A percentile compares a stretch with the other conserved stretches of the same genome.
Conservation (phyloP, 1,284 basidiomycete genomes). For the Malassezia equina region DNA sequence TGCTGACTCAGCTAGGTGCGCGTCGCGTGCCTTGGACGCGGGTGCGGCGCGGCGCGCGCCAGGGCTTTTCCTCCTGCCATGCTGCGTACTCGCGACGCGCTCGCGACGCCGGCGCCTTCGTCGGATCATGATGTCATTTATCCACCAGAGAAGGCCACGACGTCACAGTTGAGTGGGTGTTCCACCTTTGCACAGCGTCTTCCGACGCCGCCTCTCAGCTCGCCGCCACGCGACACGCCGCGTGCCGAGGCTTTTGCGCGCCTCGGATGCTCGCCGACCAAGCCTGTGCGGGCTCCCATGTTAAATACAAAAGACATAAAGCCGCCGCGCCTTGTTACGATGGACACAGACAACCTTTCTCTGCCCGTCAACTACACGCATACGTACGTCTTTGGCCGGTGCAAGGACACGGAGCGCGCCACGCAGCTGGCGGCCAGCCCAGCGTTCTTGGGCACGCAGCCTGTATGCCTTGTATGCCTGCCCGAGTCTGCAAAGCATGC, state of each 20-base stretch:
- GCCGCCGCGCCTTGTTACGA: not conserved
- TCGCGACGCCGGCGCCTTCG: slow-evolving; percentile 16
- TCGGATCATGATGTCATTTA: slow-evolving; percentile 11
- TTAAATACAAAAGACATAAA: too few species aligned
- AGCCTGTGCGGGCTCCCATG: not conserved
- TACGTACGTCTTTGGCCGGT: slow-evolving; percentile 12
- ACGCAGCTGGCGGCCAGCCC: not conserved
- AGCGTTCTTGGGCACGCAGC: slow-evolving; percentile 23
- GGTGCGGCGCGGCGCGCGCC: not conserved
- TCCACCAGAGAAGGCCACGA: not conserved
- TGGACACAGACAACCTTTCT: not conserved
- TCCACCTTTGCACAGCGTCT: not conserved
- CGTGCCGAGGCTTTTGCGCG: not conserved
- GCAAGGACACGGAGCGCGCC: not conserved
- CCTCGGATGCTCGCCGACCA: not conserved
- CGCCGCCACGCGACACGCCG: not conserved
- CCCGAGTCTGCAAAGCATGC: slow-evolving; percentile 38
- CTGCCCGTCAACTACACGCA: slow-evolving; percentile 4
- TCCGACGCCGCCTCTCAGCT: not conserved
- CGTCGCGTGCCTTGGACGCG: slow-evolving; percentile 1
- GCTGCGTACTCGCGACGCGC: not conserved
- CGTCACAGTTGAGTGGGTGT: not conserved
- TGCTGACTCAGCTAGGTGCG: slow-evolving; percentile 7
- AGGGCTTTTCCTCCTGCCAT: slow-evolving; percentile 1
- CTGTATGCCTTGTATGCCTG: slow-evolving; percentile 26